These are phyloP conservation scores for Termitomyces sp. DNA, from an alignment of 768 basidiomycete genomes.

Conservation along the genomic window DNA sequence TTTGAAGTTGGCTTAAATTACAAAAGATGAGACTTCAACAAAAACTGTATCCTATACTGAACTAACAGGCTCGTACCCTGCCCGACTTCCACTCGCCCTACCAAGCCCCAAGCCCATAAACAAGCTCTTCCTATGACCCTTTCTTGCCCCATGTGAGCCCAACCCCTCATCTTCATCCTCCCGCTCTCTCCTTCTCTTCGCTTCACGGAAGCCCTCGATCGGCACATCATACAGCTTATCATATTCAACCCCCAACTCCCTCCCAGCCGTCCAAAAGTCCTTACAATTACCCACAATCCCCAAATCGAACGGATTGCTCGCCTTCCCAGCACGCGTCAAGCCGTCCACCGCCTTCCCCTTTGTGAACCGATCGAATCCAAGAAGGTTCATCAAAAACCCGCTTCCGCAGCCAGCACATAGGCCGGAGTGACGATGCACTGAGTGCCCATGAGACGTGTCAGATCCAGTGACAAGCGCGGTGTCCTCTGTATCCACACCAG, in stretches of 20 bases:
- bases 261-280: slow-evolving; percentile 91
- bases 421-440: slow-evolving; percentile 42
- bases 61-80: slow-evolving; percentile 64
- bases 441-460: slow-evolving; percentile 17
- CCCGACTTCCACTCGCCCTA: slow-evolving; percentile 41
- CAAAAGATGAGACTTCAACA: background rate
- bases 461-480: slow-evolving; percentile 31
- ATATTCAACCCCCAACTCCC: slow-evolving; percentile 87
- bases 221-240: slow-evolving; percentile 88
- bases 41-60: slow-evolving; percentile 34
- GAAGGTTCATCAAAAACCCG: slow-evolving; percentile 81
- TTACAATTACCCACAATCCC: slow-evolving; percentile 75
- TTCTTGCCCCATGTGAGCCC: slow-evolving; percentile 21
- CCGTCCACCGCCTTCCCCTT: slow-evolving; percentile 86
- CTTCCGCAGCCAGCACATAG: slow-evolving; percentile 40
- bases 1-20: background rate
- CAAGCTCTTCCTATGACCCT: slow-evolving; percentile 39
- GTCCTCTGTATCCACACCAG: slow-evolving; percentile 45
- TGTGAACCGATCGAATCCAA: slow-evolving; percentile 93
- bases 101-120: slow-evolving; percentile 54
- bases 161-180: slow-evolving; percentile 51
- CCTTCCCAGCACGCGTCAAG: slow-evolving; percentile 67
- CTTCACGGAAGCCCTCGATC: slow-evolving; percentile 75
- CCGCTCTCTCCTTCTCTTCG: slow-evolving; percentile 51
- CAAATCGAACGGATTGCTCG: slow-evolving; percentile 89